Base-by-base conservation (phyloP, 352 stramenopile genomes). In the Pythium dissimile region DNA sequence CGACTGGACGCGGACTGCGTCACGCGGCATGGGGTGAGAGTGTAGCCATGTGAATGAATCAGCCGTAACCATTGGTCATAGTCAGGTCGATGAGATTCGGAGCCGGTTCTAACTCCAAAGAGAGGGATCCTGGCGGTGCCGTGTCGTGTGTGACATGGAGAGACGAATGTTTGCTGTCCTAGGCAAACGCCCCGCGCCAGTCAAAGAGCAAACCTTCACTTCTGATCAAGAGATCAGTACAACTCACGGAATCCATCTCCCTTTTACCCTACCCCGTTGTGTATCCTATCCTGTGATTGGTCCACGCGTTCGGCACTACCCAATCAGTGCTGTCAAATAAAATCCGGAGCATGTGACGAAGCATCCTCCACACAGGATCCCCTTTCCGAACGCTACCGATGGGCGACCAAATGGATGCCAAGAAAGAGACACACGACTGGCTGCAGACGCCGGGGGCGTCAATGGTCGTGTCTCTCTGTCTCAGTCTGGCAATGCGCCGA, bases 391-490 rank as follows among this genome's bases (percentile, higher is more conserved):
- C 41, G 52, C 39, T 30, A 42, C 20, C 42, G 28, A 3, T 10
- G 11, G 52, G 37, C 52, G 52, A 59, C 52, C 41, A 9, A 16
- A 27, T 12, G 48, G 24, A 30, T 31, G 20, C 15, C 27, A 50
- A 48, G 38, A 30, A 6, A 15, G 27, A n/a, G 18, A 18, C n/a
- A 32, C 35, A 56, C 41, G 56, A 56, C 34, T 64, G 56, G 56
- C 42, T 51, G 55, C 18, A 21, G 55, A 18, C 27, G 18, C 48
- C 26, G 20, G 38, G 16, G 54, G 21, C 28, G 24, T 11, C 44
- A 42, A 47, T 10, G 38, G 27, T 39, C 46, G 43, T 54, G 56
- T 54, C 56, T 54, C 56, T 58, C 47, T 64, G 48, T 64, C 57
- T 64, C 57, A 59, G 48, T n/a, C 48, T 39, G 44, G 45, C 50